Evolutionary conservation across 208 protist genomes (phyloP).

Genomic region (Entamoeba dispar): DNA sequence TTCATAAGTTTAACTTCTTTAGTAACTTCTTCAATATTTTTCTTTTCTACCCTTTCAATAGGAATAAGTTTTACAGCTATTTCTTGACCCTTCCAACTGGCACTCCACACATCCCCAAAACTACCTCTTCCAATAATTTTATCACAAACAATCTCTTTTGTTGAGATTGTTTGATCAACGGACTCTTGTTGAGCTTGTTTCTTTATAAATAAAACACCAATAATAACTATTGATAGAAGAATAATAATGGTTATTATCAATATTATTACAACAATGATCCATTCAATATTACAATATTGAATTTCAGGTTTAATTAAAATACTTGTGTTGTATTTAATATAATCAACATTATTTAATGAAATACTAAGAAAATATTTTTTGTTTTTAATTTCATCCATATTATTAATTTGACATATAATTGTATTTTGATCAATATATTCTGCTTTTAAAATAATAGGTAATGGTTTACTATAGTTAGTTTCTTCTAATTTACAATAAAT

Average conservation of each 20-base stretch:
- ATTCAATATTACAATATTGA: no score
- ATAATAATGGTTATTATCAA: no score
- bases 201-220: no score
- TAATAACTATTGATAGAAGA: no score
- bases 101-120: slow-evolving; percentile 4
- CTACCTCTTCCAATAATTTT: slow-evolving; percentile 11
- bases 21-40: slow-evolving; percentile 19
- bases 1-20: slow-evolving; percentile 27
- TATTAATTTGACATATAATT: background rate
- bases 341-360: background rate
- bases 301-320: no score
- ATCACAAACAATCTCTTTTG: background rate
- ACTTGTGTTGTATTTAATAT: no score
- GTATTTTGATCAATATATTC: background rate
- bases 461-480: no score
- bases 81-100: slow-evolving; percentile 16
- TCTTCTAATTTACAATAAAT: background rate
- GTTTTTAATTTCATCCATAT: background rate
- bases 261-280: no score
- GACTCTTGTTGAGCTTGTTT: no score
- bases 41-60: background rate
- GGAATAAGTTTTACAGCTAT: slow-evolving; percentile 21
- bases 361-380: background rate
- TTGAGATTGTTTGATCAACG: background rate
- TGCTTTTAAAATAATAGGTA: background rate